Base-by-base conservation (phyloP, 2,329 filamentous ascomycete species). In the Paramyrothecium sp. region DNA sequence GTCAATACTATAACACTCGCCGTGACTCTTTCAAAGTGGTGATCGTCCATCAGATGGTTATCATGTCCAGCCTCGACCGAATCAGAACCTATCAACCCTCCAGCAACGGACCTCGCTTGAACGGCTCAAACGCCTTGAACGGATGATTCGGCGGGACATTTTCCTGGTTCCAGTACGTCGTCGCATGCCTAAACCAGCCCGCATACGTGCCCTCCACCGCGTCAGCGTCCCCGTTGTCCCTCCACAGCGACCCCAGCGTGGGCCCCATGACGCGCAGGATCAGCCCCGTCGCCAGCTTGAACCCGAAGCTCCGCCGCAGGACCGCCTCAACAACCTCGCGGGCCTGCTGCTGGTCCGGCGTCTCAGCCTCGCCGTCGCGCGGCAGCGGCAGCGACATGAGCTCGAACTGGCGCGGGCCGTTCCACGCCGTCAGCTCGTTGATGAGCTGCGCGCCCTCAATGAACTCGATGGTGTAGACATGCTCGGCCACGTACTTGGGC, bases 251-350 rank as follows among this genome's bases (percentile, higher is more conserved):
- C 1, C 81, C 81, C 12, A 86, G 67, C 1, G 82, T 85, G 19
- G 76, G 71, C 1, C 78, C 77, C 23, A 77, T 67, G 0, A 84
- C 75, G 38, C 75, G 72, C 10, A 84, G 51, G 22, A 84, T 84
- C 22, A 84, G 62, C 0, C 82, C 82, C 60, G 84, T 81, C 1
- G 81, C 80, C 8, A 86, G 67, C 68, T 85, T 85, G 66, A 85
- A 80, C 1, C 76, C 78, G 65, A 82, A 85, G 60, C 81, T 83
- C 57, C 67, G 72, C 16, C 61, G 65, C n/a, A 85, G 65, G 57
- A 78, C 81, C 1, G 63, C 73, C 65, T 84, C 78, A 1, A 86
- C 80, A 53, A 85, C 79, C 59, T 76, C 69, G 33, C 79, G 72
- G 0, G 82, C 82, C 47, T 72, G 61, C 21, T 61, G 70, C 66